Conservation (phyloP, 108 stramenopile genomes). For the Discostella pseudostelligera region DNA sequence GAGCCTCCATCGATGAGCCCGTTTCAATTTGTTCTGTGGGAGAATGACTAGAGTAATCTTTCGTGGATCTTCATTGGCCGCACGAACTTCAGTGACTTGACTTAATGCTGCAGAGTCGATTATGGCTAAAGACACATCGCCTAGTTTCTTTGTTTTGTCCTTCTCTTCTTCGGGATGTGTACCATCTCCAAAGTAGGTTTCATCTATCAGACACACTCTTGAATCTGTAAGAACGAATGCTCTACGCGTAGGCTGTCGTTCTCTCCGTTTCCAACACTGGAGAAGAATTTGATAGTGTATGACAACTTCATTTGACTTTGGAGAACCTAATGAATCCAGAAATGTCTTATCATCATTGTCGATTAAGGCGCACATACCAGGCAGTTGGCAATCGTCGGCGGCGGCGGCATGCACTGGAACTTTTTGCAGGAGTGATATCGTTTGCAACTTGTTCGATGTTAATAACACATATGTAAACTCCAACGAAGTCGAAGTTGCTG, state of each 20-base stretch:
- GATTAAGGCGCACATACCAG: constrained; percentile 39
- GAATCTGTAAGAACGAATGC: constrained; percentile 74
- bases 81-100: constrained; percentile 69
- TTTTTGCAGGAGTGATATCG: constrained; percentile 67
- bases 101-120: constrained; percentile 62
- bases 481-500: constrained; percentile 34
- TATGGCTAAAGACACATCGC: constrained; percentile 47
- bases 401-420: constrained; percentile 55
- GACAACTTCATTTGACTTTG: constrained; percentile 57
- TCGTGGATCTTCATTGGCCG: constrained; percentile 75
- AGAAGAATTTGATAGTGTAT: constrained; percentile 76
- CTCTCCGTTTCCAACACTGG: constrained; percentile 80
- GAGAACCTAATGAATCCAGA: constrained; percentile 67
- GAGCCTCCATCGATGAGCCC: constrained; percentile 78
- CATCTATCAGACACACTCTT: constrained; percentile 73
- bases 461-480: constrained; percentile 72
- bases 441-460: constrained; percentile 66
- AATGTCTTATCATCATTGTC: constrained; percentile 82
- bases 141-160: constrained; percentile 20
- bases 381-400: constrained; percentile 33
- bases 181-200: constrained; percentile 71
- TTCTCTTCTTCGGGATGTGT: constrained; percentile 31
- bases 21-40: constrained; percentile 53
- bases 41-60: constrained; percentile 73
- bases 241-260: constrained; percentile 66